Evolutionary conservation across 2,329 filamentous ascomycete species (phyloP), one percentile per base, ranked within the genome.

Genomic region (Talaromyces rugulosus): DNA sequence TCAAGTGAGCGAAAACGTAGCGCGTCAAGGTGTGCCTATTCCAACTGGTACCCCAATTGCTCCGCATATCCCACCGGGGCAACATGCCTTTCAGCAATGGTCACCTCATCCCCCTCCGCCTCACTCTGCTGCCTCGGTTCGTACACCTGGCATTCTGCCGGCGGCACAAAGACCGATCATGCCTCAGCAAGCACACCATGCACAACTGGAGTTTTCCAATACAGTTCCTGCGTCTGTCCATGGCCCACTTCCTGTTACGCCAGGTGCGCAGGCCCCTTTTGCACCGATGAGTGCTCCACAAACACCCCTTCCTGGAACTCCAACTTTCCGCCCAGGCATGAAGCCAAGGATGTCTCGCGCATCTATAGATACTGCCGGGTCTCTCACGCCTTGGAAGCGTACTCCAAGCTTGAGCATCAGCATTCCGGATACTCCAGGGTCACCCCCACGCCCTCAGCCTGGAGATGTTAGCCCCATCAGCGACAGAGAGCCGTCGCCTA

Each of bases 381-480:
- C 77, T 28, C 71, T 71, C 18, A 80, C 78, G 0, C 78, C 76
- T 3, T 80, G 78, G 78, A 80, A 77, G 65, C 71, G 73, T 58
- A 71, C 71, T 40, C 75, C 76, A 27, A 70, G 68, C 12, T 58
- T 72, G 47, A 74, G 68, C 8, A 70, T 78, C 16, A 60, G 62
- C 18, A 68, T 68, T 42, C 68, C 75, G 0, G 63, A 70, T 18
- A 75, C 74, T 5, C 75, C 76, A 31, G 68, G 69, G 16, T 80
- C 78, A 23, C 78, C 78, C 9, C 66, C 71, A 56, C 72, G 74
- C 2, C 78, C 78, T 53, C 69, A 72, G 5, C 73, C 77, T 2
- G 76, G 77, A 59, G 78, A 79, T 66, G 73, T 80, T 11, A 80
- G 78, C 65, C 78, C 78, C 0, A 78, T 80, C 60, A 80, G 78